Base-by-base conservation (phyloP, 768 basidiomycete species). In the Amanita pallidorosea region DNA sequence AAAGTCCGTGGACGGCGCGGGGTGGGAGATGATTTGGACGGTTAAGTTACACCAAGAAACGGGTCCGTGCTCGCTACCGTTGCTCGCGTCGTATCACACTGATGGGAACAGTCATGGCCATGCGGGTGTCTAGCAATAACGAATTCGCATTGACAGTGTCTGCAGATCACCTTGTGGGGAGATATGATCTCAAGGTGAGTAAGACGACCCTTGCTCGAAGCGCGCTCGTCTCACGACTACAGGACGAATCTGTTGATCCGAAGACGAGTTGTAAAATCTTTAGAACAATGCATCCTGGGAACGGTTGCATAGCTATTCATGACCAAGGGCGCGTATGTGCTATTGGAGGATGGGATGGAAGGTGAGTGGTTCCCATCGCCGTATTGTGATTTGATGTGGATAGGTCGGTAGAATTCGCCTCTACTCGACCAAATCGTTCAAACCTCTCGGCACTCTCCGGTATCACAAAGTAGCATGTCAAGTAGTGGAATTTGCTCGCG, bases 261-360 rank as follows among this genome's bases (percentile, higher is more conserved):
- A 36, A 47, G 7, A 27, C 35, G 33, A 44, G 33, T 7, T 52
- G 72, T 40, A 62, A 60, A 20, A 58, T 72, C 13, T 65, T 78
- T 56, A 70, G 79, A 41, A 91, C 81, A 18, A 91, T 84, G 58
- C 73, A 88, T 55, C 80, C 88, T 0, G 92, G 93, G 3, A 92
- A 92, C 59, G 76, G 76, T 0, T 76, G 79, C 6, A 64, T 97
- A n/a, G 76, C 83, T 3, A 79, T 96, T 11, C 79, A 81, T 5
- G 73, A 79, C 33, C 83, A 88, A 56, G 89, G 83, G 0, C 75
- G 76, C 18, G 78, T 97, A 0, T 85, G 92, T 57, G 93, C 92
- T 0, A 70, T 93, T 2, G 94, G 86, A 2, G 91, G 93, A 0
- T 97, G 95, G 95, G 93, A 98, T 54, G 93, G 95, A 33, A 80